Percentiles rank a stretch among this genome's conserved stretches.
Evolutionary conservation across 257 asterid species (phyloP).

Genomic region (Vinca minor): DNA sequence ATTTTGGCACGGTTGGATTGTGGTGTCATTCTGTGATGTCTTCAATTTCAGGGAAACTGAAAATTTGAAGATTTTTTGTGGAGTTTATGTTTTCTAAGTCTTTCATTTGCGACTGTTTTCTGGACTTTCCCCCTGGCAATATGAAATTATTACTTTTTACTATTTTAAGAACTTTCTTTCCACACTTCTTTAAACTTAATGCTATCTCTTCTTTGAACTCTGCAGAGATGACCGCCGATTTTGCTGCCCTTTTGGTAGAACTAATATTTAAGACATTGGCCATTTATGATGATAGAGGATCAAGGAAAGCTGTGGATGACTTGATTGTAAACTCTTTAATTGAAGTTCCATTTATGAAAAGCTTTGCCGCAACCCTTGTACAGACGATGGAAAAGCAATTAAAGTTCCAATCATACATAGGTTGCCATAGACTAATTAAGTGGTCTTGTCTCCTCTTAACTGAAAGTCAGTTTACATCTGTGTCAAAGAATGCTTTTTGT

Average conservation of each 20-base stretch:
- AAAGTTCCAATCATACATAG: slow-evolving; percentile 53
- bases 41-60: not conserved
- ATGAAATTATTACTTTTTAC: not conserved
- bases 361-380: slow-evolving; percentile 83
- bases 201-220: slow-evolving; percentile 23
- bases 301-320: slow-evolving; percentile 80
- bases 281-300: slow-evolving; percentile 68
- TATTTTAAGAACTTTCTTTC: not conserved
- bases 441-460: slow-evolving; percentile 82
- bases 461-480: slow-evolving; percentile 56
- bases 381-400: slow-evolving; percentile 89
- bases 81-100: not conserved
- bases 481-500: slow-evolving; percentile 70
- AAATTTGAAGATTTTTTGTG: not conserved
- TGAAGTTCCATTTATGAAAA: slow-evolving; percentile 57
- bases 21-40: not conserved
- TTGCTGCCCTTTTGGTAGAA: slow-evolving; percentile 63
- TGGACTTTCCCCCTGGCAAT: not conserved
- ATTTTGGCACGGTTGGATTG: not conserved
- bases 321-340: slow-evolving; percentile 52
- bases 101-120: not conserved
- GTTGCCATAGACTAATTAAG: slow-evolving; percentile 64
- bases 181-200: not conserved
- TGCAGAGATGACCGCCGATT: slow-evolving; percentile 56
- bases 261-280: slow-evolving; percentile 57